Evolutionary conservation across 108 stramenopile species (phyloP), one percentile per base, ranked within the genome.

Genomic region (Fragilaria radians): DNA sequence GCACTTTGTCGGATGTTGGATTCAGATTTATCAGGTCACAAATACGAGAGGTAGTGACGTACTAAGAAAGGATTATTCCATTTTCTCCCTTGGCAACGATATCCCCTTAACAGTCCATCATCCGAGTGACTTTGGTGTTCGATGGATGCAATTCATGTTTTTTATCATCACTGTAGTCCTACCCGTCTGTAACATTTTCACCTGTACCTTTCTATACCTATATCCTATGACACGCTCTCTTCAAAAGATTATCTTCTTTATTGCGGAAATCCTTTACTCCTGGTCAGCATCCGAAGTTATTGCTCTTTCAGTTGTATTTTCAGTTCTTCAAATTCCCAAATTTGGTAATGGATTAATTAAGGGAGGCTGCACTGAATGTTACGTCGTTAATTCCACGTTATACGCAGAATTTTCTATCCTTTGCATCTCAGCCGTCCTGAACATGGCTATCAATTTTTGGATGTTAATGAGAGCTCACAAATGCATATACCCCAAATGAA

Each of bases 241-340:
- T 21, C 76, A 85, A 63, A 71, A 78, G 46, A 71, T 63, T 21
- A 53, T 83, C 27, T 82, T 88, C 30, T 54, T 89, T 18, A 32
- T 85, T 47, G 77, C 70, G 28, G 93, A 94, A 62, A 61, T 94
- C 4, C 21, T 80, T 18, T 86, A 81, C 50, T 82, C 85, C 0
- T 91, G 90, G 90, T 74, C 73, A 60, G 83, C 86, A 9, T 74
- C 85, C 51, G 90, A 88, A 50, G 90, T 88, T 1, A 77, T 91
- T 36, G 45, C 81, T 0, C 52, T 88, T 14, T 59, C 63, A 28
- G 61, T 63, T 17, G 50, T 73, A 32, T 56, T 66, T 50, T 33
- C 65, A 27, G 61, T 73, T 5, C 28, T 57, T 9, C 65, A 73
- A 51, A 64, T 73, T 52, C 72, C 72, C 23, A 66, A 52, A 3